Conservation (phyloP, 805 yeast genomes). For the Starmerella stigmatis region DNA sequence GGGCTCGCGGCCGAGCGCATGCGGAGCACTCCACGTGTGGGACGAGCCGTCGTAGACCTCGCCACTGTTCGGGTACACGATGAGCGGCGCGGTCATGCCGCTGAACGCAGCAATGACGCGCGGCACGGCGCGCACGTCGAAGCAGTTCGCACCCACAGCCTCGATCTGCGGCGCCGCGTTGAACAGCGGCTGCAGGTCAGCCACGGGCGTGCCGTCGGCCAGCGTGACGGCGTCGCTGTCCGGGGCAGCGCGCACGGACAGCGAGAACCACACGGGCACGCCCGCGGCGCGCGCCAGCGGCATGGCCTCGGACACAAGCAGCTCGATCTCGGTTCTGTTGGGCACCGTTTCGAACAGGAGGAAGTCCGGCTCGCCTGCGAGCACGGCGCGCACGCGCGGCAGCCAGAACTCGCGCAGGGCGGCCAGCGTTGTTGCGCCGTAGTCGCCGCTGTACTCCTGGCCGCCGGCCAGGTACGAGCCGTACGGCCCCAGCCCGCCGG, state of each 20-base stretch:
- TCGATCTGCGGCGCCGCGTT: conserved; percentile 2
- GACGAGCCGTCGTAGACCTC: conserved; percentile 46
- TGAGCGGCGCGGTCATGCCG: conserved; percentile 32
- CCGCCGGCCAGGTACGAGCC: conserved; percentile 62
- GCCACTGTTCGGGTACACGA: conserved; percentile 70
- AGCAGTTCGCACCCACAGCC: conserved; percentile 63
- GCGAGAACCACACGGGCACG: conserved; percentile 39
- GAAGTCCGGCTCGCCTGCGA: conserved; percentile 37
- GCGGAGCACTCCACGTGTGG: conserved; percentile 34
- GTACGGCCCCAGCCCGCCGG: conserved; percentile 68
- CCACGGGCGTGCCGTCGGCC: conserved; percentile 44
- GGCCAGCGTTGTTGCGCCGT: conserved; percentile 34
- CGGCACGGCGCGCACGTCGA: conserved; percentile 37
- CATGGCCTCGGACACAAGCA: conserved; percentile 37
- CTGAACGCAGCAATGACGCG: conserved; percentile 34
- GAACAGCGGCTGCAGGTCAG: conserved; percentile 33
- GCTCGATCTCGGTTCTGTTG: conserved; percentile 44
- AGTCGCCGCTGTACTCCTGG: conserved; percentile 64
- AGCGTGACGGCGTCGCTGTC: conserved; percentile 25
- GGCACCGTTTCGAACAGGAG: conserved; percentile 70
- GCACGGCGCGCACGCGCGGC: conserved; percentile 36
- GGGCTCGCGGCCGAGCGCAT: conserved; percentile 4
- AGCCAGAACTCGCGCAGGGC: conserved; percentile 43
- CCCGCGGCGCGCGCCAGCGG: conserved; percentile 19
- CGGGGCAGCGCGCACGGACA: conserved; percentile 39